phyloP scores from a whole-genome alignment of 2,329 filamentous ascomycete genomes.

The Trichoderma sp. region DNA sequence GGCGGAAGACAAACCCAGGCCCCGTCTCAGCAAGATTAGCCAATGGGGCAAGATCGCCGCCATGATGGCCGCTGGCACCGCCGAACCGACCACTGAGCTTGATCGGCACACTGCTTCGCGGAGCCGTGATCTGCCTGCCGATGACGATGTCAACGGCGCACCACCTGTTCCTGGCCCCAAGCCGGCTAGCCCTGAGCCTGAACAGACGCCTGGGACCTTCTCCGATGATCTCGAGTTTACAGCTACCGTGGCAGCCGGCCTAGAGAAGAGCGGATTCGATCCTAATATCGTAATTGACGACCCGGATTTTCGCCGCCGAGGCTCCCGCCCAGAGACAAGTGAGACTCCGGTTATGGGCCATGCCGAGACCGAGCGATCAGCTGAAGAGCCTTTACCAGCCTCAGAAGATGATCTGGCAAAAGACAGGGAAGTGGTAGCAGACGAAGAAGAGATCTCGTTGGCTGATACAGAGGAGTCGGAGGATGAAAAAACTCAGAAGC shows the following conservation, averaged over 20 bases:
- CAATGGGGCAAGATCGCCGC: slow-evolving; percentile 57
- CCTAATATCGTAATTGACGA: slow-evolving; percentile 70
- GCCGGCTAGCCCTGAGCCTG: slow-evolving; percentile 47
- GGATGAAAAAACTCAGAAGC: slow-evolving; percentile 4
- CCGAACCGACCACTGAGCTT: slow-evolving; percentile 39
- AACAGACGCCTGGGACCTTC: slow-evolving; percentile 65
- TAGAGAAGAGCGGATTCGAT: slow-evolving; percentile 70
- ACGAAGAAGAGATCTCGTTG: slow-evolving; percentile 41
- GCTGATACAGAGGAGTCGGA: slow-evolving; percentile 32
- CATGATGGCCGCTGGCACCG: slow-evolving; percentile 46
- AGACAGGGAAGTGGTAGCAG: not conserved
- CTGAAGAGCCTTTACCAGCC: not conserved
- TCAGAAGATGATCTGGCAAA: not conserved
- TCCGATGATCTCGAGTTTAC: slow-evolving; percentile 69
- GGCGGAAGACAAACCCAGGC: slow-evolving; percentile 35
- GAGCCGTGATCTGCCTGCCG: slow-evolving; percentile 21
- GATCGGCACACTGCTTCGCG: slow-evolving; percentile 24
- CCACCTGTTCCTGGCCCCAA: slow-evolving; percentile 61
- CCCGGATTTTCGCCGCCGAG: slow-evolving; percentile 61
- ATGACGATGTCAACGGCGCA: slow-evolving; percentile 34
- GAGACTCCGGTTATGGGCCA: no score
- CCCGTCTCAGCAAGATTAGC: slow-evolving; percentile 42
- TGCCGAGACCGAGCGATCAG: not conserved
- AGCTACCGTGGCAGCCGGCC: slow-evolving; percentile 67
- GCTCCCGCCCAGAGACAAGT: slow-evolving; percentile 53